A percentile compares a stretch with the other conserved stretches of the same genome.
phyloP scores from a whole-genome alignment of 208 protist species.

The Trypanosoma theileri region DNA sequence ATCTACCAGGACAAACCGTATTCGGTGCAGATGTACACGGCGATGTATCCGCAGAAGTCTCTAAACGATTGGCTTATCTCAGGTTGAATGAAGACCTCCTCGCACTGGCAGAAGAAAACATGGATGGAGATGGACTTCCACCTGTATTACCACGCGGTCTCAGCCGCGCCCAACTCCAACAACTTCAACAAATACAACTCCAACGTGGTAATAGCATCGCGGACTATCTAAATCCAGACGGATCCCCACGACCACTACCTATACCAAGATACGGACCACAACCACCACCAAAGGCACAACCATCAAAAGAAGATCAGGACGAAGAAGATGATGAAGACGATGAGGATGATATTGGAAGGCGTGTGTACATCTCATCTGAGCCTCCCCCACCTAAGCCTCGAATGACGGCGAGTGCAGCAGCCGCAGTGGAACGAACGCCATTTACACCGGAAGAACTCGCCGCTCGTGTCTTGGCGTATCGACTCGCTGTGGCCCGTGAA shows the following conservation, averaged over 20 bases:
- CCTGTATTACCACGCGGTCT: conserved; percentile 33
- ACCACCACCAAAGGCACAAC: too few species aligned
- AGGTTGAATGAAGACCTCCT: neutral
- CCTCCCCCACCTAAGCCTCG: neutral
- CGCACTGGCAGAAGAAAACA: neutral
- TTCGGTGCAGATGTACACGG: conserved; percentile 3
- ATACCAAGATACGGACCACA: too few species aligned
- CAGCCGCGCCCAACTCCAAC: conserved; percentile 26
- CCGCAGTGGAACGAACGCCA: neutral
- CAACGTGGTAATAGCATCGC: neutral
- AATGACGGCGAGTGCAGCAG: neutral
- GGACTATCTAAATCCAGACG: conserved; percentile 1
- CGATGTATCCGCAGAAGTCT: conserved; percentile 13
- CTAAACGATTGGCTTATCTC: neutral
- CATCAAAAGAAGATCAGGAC: too few species aligned
- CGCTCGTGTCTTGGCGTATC: conserved; percentile 47
- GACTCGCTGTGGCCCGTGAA: conserved; percentile 22
- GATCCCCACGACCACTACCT: too few species aligned
- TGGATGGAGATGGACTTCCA: conserved; percentile 28
- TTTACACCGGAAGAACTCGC: conserved; percentile 19
- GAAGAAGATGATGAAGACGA: too few species aligned
- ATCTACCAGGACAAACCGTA: neutral
- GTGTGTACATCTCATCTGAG: too few species aligned
- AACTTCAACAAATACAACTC: neutral
- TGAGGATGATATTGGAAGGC: too few species aligned